phyloP scores from a whole-genome alignment of 2,329 filamentous ascomycete species.

The Pezicula carpinea region DNA sequence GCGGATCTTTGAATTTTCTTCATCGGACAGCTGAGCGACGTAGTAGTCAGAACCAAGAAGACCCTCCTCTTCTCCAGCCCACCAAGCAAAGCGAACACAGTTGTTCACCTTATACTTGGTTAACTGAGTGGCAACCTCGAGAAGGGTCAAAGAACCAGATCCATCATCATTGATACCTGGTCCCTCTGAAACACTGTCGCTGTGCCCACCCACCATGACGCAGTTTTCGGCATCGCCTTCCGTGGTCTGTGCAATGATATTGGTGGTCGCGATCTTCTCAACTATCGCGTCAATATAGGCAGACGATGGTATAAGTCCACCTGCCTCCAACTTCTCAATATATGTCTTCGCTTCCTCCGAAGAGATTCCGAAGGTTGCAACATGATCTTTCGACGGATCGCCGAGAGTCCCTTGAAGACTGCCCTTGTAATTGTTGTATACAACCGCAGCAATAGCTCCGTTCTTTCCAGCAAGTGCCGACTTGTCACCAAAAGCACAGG shows the following conservation, averaged over 20 bases:
- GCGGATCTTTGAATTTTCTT: conserved; percentile 59
- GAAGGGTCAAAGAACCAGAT: conserved; percentile 40
- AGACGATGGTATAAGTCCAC: conserved; percentile 46
- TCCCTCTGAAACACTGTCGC: conserved; percentile 57
- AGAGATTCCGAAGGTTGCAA: conserved; percentile 65
- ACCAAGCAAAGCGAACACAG: conserved; percentile 64
- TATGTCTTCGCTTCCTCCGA: conserved; percentile 53
- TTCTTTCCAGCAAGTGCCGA: conserved; percentile 62
- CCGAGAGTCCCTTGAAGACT: conserved; percentile 65
- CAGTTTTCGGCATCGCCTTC: conserved; percentile 58
- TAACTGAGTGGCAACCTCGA: conserved; percentile 59
- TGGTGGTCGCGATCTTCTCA: conserved; percentile 34
- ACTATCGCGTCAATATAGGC: conserved; percentile 58
- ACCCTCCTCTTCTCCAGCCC: conserved; percentile 63
- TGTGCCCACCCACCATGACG: conserved; percentile 62
- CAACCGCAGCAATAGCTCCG: conserved; percentile 64
- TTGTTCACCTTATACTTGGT: conserved; percentile 55
- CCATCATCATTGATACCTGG: conserved; percentile 43
- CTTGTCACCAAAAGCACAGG: conserved; percentile 69
- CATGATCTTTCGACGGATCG: conserved; percentile 50
- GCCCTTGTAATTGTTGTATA: conserved; percentile 66
- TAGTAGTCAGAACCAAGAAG: conserved; percentile 61
- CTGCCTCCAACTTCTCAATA: conserved; percentile 47
- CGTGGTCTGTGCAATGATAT: conserved; percentile 59
- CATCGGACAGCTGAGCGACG: conserved; percentile 45